Evolutionary conservation across 2,329 filamentous ascomycete species (phyloP), one percentile per base, ranked within the genome.

Genomic region (Aspergillus sp.): DNA sequence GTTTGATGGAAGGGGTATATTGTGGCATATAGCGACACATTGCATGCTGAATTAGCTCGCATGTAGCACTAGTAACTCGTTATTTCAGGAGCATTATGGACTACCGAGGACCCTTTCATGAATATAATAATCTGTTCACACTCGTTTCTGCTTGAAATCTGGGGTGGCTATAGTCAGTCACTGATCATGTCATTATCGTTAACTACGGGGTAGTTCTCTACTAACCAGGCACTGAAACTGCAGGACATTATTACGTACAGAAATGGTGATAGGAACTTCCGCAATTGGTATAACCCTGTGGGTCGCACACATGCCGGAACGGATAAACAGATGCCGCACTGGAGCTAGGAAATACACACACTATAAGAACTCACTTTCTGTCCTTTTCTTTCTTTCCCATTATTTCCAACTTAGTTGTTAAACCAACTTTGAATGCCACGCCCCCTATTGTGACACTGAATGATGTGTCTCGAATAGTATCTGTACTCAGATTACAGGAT

Each of bases 341-440:
- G 48, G 42, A 41, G 38, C 49, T 50, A 59, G 61, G 58, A 61
- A 55, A 58, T 64, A 63, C 63, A 62, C 62, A 68, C 63, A 63
- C 39, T 49, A 36, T 55, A 57, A 58, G 19, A 52, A 48, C 53
- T 39, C 23, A 23, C 44, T 39, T 54, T 44, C 32, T n/a, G 30
- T 48, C 30, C 21, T 11, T 58, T 61, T 52, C 11, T 13, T 36
- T 49, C 39, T 53, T 41, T 19, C 21, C 19, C 19, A 13, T 15
- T 13, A 13, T 15, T 11, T 11, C 32, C 15, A 11, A 8, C 15
- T 25, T 39, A 23, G 19, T 47, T 56, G 47, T 21, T 15, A 15
- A 19, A 30, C 5, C 36, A 54, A 11, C 27, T 19, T 32, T 39
- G 19, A 36, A 36, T 52, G 54, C 38, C 7, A 21, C 32, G 21